Percentiles rank a stretch among this genome's conserved stretches.
Evolutionary conservation across 2,329 filamentous ascomycete genomes (phyloP).

Genomic region (Fusarium sp.): DNA sequence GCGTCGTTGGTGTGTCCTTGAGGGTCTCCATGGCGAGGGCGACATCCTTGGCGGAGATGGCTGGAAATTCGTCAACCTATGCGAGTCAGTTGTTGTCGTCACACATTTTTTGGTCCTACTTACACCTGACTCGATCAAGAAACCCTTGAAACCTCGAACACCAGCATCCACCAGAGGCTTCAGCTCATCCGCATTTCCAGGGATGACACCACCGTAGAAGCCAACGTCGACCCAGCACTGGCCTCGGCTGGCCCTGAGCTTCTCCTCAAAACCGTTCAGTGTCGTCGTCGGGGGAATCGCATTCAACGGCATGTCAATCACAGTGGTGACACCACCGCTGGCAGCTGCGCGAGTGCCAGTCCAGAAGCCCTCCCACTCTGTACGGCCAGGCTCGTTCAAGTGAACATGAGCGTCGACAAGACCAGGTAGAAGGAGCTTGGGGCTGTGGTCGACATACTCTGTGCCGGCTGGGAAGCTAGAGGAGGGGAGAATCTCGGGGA

Average conservation of each 20-base stretch:
- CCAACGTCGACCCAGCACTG: conserved; percentile 99
- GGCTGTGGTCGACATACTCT: conserved; percentile 85
- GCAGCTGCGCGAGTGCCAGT: conserved; percentile 94
- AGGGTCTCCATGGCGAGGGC: conserved; percentile 83
- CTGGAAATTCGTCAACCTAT: conserved; percentile 94
- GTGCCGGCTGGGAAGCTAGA: conserved; percentile 79
- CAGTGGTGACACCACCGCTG: conserved; percentile 95
- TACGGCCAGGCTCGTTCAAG: conserved; percentile 94
- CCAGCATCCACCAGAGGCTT: conserved; percentile 85
- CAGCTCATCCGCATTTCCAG: conserved; percentile 85
- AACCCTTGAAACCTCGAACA: conserved; percentile 96
- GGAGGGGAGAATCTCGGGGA: conserved; percentile 78
- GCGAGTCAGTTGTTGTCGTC: conserved; percentile 22
- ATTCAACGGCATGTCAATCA: conserved; percentile 98
- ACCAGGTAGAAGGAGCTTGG: conserved; percentile 86
- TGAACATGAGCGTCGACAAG: conserved; percentile 98
- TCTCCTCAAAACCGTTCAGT: conserved; percentile 82
- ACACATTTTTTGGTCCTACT: conserved; percentile 50
- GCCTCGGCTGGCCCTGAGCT: conserved; percentile 83
- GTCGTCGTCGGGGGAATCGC: conserved; percentile 97
- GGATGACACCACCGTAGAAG: conserved; percentile 95
- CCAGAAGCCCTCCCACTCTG: conserved; percentile 98
- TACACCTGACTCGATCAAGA: conserved; percentile 96
- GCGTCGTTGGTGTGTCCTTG: conserved; percentile 83
- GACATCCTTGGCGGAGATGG: conserved; percentile 85